Percentiles rank a stretch among this genome's conserved stretches.
Evolutionary conservation across 495 filamentous ascomycete species (phyloP).

Genomic region (Neurospora sp.): DNA sequence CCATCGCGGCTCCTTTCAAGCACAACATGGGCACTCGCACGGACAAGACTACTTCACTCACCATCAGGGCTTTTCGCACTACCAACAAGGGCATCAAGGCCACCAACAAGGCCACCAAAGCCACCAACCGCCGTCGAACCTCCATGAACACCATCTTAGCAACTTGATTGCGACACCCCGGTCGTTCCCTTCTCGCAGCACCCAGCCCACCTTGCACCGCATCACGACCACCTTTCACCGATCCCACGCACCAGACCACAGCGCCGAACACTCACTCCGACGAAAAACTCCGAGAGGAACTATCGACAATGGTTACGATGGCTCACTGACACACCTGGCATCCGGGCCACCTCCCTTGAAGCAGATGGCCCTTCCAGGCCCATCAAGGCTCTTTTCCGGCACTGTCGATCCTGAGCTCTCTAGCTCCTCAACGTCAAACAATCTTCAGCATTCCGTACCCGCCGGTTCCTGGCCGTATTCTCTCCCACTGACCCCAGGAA

Average conservation of each 20-base stretch:
- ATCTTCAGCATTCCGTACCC: constrained; percentile 6
- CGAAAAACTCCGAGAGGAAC: constrained; percentile 93
- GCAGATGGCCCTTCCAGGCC: constrained; percentile 66
- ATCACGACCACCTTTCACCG: constrained; percentile 22
- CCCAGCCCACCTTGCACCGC: constrained; percentile 24
- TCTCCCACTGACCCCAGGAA: background rate
- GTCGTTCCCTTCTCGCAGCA: constrained; percentile 29
- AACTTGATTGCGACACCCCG: constrained; percentile 19
- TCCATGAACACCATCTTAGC: constrained; percentile 6
- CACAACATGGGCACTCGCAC: constrained; percentile 3
- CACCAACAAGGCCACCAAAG: background rate
- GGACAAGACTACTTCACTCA: constrained; percentile 21
- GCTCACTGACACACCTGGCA: constrained; percentile 62
- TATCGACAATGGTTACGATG: constrained; percentile 89
- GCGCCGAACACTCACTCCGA: constrained; percentile 67
- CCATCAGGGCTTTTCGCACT: constrained; percentile 12
- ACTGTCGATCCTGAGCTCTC: constrained; percentile 13
- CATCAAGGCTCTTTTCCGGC: constrained; percentile 30
- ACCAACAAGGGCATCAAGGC: constrained; percentile 4
- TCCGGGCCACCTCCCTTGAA: constrained; percentile 72
- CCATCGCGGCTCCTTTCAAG: constrained; percentile 18
- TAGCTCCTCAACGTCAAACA: background rate
- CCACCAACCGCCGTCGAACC: constrained; percentile 9
- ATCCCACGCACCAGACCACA: constrained; percentile 27
- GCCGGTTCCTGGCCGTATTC: constrained; percentile 15